A percentile compares a stretch with the other conserved stretches of the same genome.
These are phyloP conservation scores for Vicia faba DNA, from an alignment of 306 rosid species.

Conservation along the genomic window DNA sequence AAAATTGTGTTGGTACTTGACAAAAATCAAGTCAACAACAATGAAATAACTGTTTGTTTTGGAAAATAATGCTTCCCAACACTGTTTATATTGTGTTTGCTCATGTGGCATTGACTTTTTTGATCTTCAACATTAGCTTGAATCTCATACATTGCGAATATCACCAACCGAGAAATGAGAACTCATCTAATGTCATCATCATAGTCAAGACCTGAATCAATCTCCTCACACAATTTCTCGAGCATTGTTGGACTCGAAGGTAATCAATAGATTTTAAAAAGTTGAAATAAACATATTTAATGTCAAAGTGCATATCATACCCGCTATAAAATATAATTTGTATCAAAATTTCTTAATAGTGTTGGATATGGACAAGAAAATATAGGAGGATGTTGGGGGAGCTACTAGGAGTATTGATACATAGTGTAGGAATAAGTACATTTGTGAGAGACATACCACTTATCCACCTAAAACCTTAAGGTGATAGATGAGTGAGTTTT, in stretches of 20 bases:
- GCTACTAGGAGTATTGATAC: too few species aligned
- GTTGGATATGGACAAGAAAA: background rate
- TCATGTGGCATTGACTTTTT: background rate
- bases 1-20: constrained; percentile 26
- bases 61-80: too few species aligned
- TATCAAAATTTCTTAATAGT: constrained; percentile 32
- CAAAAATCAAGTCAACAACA: too few species aligned
- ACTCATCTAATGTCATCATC: constrained; percentile 26
- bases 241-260: constrained; percentile 5
- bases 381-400: too few species aligned
- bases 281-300: constrained; percentile 80
- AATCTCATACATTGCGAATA: constrained; percentile 15
- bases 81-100: constrained; percentile 4
- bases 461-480: too few species aligned
- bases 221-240: constrained; percentile 36
- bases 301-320: constrained; percentile 89
- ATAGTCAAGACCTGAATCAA: constrained; percentile 40
- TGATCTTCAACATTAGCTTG: constrained; percentile 2
- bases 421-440: too few species aligned
- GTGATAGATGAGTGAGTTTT: too few species aligned
- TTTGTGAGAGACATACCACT: too few species aligned
- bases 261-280: constrained; percentile 63
- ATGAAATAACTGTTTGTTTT: too few species aligned
- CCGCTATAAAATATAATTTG: constrained; percentile 51
- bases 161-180: constrained; percentile 4